A percentile compares a stretch with the other conserved stretches of the same genome.
phyloP scores from a whole-genome alignment of 2,329 filamentous ascomycete species.

The Colletotrichum filicis region DNA sequence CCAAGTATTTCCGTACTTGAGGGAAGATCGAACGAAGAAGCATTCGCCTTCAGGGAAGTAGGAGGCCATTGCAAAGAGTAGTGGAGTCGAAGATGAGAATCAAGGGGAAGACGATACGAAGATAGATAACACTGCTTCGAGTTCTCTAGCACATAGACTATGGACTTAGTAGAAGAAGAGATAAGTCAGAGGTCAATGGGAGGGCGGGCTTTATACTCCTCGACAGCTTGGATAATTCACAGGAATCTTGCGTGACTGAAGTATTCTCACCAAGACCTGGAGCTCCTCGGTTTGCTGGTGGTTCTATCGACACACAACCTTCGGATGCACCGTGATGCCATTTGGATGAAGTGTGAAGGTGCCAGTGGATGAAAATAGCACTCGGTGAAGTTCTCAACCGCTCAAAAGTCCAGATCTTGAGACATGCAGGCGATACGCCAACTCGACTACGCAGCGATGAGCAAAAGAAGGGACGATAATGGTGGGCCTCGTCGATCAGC shows the following conservation, averaged over 20 bases:
- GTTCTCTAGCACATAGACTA: too few species aligned
- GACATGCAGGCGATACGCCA: not conserved
- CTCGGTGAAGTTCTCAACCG: not conserved
- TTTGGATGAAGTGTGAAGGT: not conserved
- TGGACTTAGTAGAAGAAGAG: too few species aligned
- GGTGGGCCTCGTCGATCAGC: not conserved
- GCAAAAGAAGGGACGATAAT: not conserved
- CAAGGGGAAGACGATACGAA: too few species aligned
- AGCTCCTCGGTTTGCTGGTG: too few species aligned
- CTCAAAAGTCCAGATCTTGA: not conserved
- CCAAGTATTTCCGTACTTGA: not conserved
- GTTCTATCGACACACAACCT: not conserved
- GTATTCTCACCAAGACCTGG: too few species aligned
- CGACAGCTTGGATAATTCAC: too few species aligned
- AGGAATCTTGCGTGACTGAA: too few species aligned
- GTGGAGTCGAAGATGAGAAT: not conserved
- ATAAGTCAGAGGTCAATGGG: too few species aligned
- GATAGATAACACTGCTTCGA: too few species aligned
- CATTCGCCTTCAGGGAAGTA: not conserved
- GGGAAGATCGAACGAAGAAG: not conserved
- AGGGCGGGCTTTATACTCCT: too few species aligned
- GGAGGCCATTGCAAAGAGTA: not conserved
- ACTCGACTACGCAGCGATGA: not conserved
- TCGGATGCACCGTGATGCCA: not conserved
- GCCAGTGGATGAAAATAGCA: not conserved